A percentile compares a stretch with the other conserved stretches of the same genome.
These are phyloP conservation scores for Pleomassaria siparia DNA, from an alignment of 2,329 filamentous ascomycete species.

Conservation along the genomic window DNA sequence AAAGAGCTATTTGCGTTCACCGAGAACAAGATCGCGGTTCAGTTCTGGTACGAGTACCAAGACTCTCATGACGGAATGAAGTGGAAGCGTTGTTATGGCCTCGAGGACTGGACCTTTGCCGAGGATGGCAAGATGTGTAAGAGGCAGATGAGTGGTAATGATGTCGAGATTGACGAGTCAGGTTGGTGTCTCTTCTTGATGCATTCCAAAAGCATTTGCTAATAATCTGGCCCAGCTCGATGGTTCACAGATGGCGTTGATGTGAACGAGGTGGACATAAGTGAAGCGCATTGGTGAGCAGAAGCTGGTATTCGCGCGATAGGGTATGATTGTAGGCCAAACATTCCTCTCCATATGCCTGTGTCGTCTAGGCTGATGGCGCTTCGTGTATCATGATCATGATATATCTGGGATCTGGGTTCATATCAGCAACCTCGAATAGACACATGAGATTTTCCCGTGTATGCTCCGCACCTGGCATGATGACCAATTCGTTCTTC, in stretches of 20 bases:
- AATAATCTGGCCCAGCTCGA: constrained; percentile 49
- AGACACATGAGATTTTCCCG: background rate
- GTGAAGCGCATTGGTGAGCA: constrained; percentile 65
- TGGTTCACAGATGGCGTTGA: constrained; percentile 73
- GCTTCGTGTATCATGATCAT: constrained; percentile 81
- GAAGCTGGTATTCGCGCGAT: background rate
- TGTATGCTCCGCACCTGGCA: constrained; percentile 55
- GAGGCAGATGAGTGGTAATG: constrained; percentile 75
- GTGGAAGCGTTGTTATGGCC: constrained; percentile 83
- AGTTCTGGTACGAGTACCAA: constrained; percentile 87
- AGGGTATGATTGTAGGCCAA: constrained; percentile 24
- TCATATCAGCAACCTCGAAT: constrained; percentile 15
- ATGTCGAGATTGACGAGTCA: constrained; percentile 63
- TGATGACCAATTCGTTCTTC: constrained; percentile 81
- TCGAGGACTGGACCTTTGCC: constrained; percentile 79
- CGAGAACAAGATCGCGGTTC: constrained; percentile 77
- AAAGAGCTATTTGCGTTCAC: constrained; percentile 83
- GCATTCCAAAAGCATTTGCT: constrained; percentile 4
- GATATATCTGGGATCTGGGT: constrained; percentile 69
- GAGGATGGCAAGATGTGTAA: constrained; percentile 71
- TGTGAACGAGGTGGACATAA: constrained; percentile 66
- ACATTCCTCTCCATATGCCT: background rate
- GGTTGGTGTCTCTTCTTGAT: constrained; percentile 16
- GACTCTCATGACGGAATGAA: constrained; percentile 64
- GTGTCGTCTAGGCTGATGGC: constrained; percentile 58